Percentiles rank a stretch among this genome's conserved stretches.
Conservation (phyloP, 139 green algal genomes). For the Chlorella sp. region DNA sequence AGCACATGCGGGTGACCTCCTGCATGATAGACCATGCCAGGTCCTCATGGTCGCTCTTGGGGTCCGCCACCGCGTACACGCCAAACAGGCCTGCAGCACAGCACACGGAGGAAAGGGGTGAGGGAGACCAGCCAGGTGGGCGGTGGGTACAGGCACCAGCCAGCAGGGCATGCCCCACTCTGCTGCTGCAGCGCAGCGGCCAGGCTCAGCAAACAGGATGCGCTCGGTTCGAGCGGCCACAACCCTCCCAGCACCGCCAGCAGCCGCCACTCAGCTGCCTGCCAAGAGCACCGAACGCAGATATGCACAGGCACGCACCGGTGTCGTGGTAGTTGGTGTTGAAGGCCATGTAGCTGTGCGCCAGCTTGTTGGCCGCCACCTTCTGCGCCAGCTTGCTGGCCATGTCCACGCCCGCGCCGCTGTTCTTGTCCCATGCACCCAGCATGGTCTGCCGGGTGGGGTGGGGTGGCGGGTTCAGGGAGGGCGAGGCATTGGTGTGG, state of each 20-base stretch:
- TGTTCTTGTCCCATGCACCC: conserved; percentile 80
- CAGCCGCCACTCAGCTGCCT: too few species aligned
- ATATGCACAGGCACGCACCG: too few species aligned
- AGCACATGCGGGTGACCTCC: conserved; percentile 87
- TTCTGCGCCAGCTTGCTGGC: conserved; percentile 77
- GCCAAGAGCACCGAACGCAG: too few species aligned
- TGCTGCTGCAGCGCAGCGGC: too few species aligned
- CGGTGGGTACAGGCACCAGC: neutral
- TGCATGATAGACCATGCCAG: conserved; percentile 76
- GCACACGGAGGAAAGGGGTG: neutral
- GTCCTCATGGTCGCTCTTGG: conserved; percentile 60
- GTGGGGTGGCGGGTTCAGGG: neutral
- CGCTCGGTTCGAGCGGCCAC: too few species aligned
- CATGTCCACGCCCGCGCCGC: conserved; percentile 44
- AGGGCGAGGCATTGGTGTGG: too few species aligned
- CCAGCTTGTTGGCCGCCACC: conserved; percentile 88
- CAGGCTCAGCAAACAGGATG: too few species aligned
- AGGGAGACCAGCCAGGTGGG: neutral
- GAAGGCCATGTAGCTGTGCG: conserved; percentile 94
- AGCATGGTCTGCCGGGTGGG: conserved; percentile 61
- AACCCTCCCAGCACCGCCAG: too few species aligned
- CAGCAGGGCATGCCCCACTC: too few species aligned
- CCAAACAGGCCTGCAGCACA: conserved; percentile 86
- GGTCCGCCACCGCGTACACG: conserved; percentile 87
- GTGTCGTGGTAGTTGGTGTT: conserved; percentile 99